Percentiles rank a stretch among this genome's conserved stretches.
These are phyloP conservation scores for Nidularia sp. DNA, from an alignment of 768 basidiomycete species.

Conservation along the genomic window DNA sequence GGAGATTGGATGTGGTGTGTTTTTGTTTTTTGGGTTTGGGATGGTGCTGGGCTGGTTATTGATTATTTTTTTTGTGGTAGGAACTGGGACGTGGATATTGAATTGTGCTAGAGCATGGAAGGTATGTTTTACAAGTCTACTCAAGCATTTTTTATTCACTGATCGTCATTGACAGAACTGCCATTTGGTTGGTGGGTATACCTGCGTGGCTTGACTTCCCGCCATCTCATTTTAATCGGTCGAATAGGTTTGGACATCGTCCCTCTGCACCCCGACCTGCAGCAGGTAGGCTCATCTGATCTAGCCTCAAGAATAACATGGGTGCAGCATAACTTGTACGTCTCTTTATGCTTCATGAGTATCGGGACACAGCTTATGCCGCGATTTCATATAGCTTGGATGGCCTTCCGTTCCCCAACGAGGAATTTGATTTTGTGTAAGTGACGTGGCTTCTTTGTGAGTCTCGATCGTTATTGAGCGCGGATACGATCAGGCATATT, in stretches of 20 bases:
- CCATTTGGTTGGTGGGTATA: conserved; percentile 53
- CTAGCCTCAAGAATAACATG: conserved; percentile 62
- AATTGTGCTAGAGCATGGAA: conserved; percentile 64
- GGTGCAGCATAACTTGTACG: conserved; percentile 73
- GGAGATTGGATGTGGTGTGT: conserved; percentile 71
- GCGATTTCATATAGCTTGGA: conserved; percentile 45
- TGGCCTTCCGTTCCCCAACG: conserved; percentile 62
- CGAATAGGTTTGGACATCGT: conserved; percentile 62
- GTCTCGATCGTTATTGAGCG: neutral
- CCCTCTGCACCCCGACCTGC: conserved; percentile 67
- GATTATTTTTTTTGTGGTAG: conserved; percentile 21
- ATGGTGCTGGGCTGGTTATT: neutral
- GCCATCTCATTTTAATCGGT: neutral
- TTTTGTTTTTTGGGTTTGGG: neutral
- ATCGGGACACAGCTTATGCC: neutral
- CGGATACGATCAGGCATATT: conserved; percentile 42
- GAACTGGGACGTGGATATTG: conserved; percentile 73
- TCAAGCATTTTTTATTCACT: conserved; percentile 4
- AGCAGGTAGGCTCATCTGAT: conserved; percentile 51
- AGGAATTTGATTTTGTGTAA: conserved; percentile 77
- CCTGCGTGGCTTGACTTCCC: neutral
- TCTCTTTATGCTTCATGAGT: neutral
- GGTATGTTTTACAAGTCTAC: conserved; percentile 29
- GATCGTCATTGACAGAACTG: conserved; percentile 32
- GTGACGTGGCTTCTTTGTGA: conserved; percentile 15